Conservation (phyloP, 805 yeast species). For the Torulaspora franciscae region DNA sequence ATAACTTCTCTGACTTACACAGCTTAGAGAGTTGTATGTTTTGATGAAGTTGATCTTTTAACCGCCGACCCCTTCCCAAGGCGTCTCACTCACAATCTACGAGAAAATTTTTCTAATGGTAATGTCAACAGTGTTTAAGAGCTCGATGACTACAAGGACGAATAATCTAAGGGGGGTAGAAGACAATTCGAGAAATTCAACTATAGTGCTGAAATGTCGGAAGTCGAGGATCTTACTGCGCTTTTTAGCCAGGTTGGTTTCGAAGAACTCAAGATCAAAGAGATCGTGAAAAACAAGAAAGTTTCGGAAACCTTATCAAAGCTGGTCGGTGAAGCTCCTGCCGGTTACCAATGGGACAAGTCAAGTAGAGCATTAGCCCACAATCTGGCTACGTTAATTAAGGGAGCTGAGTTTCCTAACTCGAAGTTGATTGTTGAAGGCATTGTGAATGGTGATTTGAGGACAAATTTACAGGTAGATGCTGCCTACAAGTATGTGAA, state of each 20-base stretch:
- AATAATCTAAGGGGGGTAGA: not conserved
- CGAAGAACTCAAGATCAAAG: slow-evolving; percentile 68
- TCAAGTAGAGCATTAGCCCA: slow-evolving; percentile 63
- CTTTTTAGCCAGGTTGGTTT: slow-evolving; percentile 50
- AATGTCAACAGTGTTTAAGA: not conserved
- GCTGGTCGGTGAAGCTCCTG: slow-evolving; percentile 45
- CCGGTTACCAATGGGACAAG: slow-evolving; percentile 45
- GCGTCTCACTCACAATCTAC: not conserved
- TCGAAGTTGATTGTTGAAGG: slow-evolving; percentile 54
- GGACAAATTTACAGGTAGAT: slow-evolving; percentile 65
- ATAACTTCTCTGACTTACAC: not conserved
- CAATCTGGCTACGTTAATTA: slow-evolving; percentile 67
- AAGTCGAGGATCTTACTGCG: slow-evolving; percentile 37
- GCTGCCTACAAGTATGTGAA: slow-evolving; percentile 77
- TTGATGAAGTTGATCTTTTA: slow-evolving; percentile 2
- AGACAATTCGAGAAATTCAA: not conserved
- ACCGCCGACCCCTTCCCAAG: slow-evolving; percentile 10
- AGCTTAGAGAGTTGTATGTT: not conserved
- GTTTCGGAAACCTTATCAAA: slow-evolving; percentile 65
- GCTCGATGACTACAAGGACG: not conserved
- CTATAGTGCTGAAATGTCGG: slow-evolving; percentile 19
- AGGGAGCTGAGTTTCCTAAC: slow-evolving; percentile 46
- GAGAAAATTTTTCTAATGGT: slow-evolving; percentile 4
- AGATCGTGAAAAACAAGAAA: slow-evolving; percentile 79
- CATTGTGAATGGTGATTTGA: slow-evolving; percentile 59